Evolutionary conservation across 2,329 filamentous ascomycete genomes (phyloP).

Genomic region (Pseudogymnoascus sp.): DNA sequence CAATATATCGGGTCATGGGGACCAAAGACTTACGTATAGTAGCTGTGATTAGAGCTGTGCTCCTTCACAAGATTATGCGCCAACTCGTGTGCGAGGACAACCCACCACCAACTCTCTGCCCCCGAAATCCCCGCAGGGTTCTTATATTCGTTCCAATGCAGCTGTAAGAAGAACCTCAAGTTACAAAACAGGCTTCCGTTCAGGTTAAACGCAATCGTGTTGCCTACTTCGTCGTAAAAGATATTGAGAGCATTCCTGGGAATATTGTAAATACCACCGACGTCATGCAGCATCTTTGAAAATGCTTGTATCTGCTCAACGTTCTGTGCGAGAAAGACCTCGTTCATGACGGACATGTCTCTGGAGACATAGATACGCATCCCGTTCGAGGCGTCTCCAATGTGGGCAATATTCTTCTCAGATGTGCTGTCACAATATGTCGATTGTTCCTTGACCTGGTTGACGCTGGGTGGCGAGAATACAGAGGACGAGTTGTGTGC

Average conservation of each 20-base stretch:
- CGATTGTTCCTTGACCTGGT: conserved; percentile 70
- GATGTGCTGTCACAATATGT: conserved; percentile 79
- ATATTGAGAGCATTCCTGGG: conserved; percentile 66
- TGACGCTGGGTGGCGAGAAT: conserved; percentile 66
- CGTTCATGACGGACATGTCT: conserved; percentile 40
- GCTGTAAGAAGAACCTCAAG: conserved; percentile 72
- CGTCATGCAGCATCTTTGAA: conserved; percentile 59
- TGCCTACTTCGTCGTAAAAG: conserved; percentile 72
- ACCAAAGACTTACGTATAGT: conserved; percentile 56
- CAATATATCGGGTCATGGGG: not conserved
- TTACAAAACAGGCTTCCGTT: conserved; percentile 90
- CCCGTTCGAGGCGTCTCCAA: conserved; percentile 61
- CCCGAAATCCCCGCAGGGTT: conserved; percentile 34
- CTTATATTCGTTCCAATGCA: conserved; percentile 51
- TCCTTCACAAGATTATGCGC: conserved; percentile 82
- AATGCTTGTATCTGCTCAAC: conserved; percentile 65
- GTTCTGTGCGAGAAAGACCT: conserved; percentile 55
- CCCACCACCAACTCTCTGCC: conserved; percentile 80
- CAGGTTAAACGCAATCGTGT: conserved; percentile 88
- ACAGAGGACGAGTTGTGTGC: conserved; percentile 66
- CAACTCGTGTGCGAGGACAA: conserved; percentile 90
- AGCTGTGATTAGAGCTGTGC: conserved; percentile 75
- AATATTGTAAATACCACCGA: conserved; percentile 67
- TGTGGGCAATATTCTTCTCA: conserved; percentile 64
- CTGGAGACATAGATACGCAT: conserved; percentile 68